These are phyloP conservation scores for Solanum clarkiae DNA, from an alignment of 257 asterid genomes.

Conservation along the genomic window DNA sequence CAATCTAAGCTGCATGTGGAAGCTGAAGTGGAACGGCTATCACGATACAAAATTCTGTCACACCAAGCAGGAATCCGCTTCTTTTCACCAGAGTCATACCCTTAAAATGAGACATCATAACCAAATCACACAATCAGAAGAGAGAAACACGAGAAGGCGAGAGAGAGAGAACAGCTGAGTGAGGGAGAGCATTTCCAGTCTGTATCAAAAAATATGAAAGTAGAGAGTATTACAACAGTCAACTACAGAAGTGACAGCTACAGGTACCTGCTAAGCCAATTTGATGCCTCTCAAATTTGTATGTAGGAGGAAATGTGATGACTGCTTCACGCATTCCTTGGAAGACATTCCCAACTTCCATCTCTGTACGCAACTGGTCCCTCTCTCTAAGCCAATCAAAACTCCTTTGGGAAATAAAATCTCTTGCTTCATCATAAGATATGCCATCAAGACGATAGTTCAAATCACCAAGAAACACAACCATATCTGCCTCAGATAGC, in stretches of 20 bases:
- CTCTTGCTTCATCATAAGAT: constrained; percentile 94
- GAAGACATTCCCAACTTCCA: constrained; percentile 88
- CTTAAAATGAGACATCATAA: constrained; percentile 23
- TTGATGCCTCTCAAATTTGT: constrained; percentile 86
- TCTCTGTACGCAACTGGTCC: constrained; percentile 85
- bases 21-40: constrained; percentile 55
- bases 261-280: constrained; percentile 85
- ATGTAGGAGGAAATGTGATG: constrained; percentile 88
- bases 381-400: constrained; percentile 95
- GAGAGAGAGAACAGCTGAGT: neutral
- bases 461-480: constrained; percentile 90
- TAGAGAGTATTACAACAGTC: neutral
- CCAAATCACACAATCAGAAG: constrained; percentile 6
- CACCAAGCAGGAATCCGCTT: constrained; percentile 99
- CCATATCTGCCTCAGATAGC: constrained; percentile 96
- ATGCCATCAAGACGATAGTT: constrained; percentile 86
- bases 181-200: neutral
- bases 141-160: neutral
- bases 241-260: neutral
- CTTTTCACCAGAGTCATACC: constrained; percentile 98
- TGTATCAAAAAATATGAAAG: neutral
- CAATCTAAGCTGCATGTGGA: constrained; percentile 81
- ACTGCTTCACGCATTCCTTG: constrained; percentile 99
- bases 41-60: constrained; percentile 91
- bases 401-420: constrained; percentile 89